Base-by-base conservation (phyloP, 495 filamentous ascomycete genomes). In the Antarctomyces pellizariae region DNA sequence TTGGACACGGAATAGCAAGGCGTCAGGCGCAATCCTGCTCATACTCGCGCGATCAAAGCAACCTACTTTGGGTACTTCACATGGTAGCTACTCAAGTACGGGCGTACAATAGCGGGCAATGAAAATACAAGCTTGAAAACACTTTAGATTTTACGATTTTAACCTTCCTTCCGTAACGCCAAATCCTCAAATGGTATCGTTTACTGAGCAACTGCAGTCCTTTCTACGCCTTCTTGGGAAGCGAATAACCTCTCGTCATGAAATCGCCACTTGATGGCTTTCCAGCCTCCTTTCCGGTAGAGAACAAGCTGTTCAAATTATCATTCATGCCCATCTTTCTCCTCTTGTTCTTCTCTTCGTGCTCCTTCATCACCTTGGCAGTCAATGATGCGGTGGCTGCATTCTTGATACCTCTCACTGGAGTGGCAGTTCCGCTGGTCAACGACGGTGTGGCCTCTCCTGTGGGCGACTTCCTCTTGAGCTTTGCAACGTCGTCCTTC, bases 341-440 rank as follows among this genome's bases (percentile, higher is more conserved):
- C 32, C 70, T 52, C 45, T 89, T 92, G 25, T 77, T 76, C 33
- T 61, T 64, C 40, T 72, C 68, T 25, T 78, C 71, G 43, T 92
- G 74, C 33, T 93, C 86, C 5, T 71, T 70, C 5, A 92, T 43
- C 0, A 97, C 82, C 35, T 64, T 78, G 0, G 72, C 75, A 4
- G 86, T 89, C 12, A 95, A 47, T 7, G 65, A 70, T 0, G 84
- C 80, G 4, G 86, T 84, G 9, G 75, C 63, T 2, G 76, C 58
- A 37, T 92, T 83, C 44, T 89, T 86, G 44, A 95, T 91, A 14
- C 64, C 58, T 29, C 50, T 53, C 5, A 45, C 40, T 15, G 48
- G 46, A 31, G 43, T 33, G 29, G 52, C 35, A 37, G 48, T 32
- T 26, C 38, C 24, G 27, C 26, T 35, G 27, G 30, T 16, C 3